Evolutionary conservation across 352 stramenopile genomes (phyloP), one percentile per base, ranked within the genome.

Genomic region (Phytopythium chamaehyphon): DNA sequence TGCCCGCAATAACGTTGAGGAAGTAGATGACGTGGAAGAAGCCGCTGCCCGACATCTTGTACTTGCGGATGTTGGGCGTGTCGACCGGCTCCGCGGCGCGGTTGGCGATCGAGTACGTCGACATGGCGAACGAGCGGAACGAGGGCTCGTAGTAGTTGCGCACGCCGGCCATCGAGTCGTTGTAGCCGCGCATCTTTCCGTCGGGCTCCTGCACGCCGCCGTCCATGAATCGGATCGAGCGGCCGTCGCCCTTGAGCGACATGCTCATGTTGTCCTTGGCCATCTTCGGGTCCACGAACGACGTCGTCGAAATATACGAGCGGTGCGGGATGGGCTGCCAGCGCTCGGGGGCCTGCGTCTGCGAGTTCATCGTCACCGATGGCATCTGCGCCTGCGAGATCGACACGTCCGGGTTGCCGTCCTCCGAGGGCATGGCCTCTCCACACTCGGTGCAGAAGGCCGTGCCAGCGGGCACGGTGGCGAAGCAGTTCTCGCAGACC

Each of bases 11-110:
- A 16, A 54, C 79, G 28, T 61, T 78, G n/a, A 83, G 40, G 23
- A 95, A 88, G 77, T 95, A 95, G 44, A 95, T 72, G 6, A 95
- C 31, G 67, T 95, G 83, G 66, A 93, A 95, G 50, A 93, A 79
- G 35, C 76, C 76, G 23, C 69, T 74, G 33, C 83, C 85, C 19
- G 81, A 93, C 76, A 95, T 95, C 70, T 92, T 91, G 78, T 93
- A 95, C 82, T 93, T 95, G 38, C 85, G 83, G 24, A 95, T 93
- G 69, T 95, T 95, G 40, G 85, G 85, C 45, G 85, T 95, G 65
- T 93, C 80, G 14, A 93, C 85, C 0, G 85, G 83, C 49, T 95
- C 85, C 37, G 81, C 85, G 9, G 85, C 85, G 26, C 85, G 85
- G 69, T 93, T 93, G 1, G 83, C 85, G 59, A 95, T 95, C 56